Evolutionary conservation across 1,139 yeast species (phyloP).

Genomic region (Blastobotrys proliferans): DNA sequence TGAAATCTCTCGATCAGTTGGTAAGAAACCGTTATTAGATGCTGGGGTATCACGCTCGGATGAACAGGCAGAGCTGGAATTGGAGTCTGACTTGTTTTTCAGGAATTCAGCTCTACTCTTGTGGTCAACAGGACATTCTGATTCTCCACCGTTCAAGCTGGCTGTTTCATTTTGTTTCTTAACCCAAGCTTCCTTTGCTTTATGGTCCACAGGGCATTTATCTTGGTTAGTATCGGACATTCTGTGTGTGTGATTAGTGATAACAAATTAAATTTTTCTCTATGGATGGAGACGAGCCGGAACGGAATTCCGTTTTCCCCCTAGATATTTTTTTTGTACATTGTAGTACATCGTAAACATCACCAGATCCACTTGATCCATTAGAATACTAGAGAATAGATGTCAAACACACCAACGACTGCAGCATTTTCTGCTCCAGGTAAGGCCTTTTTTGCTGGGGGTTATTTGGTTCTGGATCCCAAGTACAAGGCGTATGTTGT

Average conservation of each 20-base stretch:
- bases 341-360: not conserved
- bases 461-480: constrained; percentile 84
- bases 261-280: no score
- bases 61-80: constrained; percentile 23
- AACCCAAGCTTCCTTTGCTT: constrained; percentile 27
- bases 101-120: constrained; percentile 12
- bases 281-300: no score
- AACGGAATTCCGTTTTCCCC: no score
- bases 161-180: constrained; percentile 24
- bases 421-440: constrained; percentile 83
- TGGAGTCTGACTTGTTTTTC: not conserved
- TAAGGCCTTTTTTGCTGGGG: constrained; percentile 90
- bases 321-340: not conserved
- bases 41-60: constrained; percentile 30
- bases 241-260: not conserved
- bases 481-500: constrained; percentile 72
- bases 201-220: constrained; percentile 36
- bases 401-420: not conserved
- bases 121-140: constrained; percentile 35
- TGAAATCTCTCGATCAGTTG: constrained; percentile 64
- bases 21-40: constrained; percentile 32
- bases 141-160: constrained; percentile 17
- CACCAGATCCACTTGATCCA: not conserved
- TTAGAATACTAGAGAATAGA: no score
- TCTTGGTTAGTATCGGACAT: constrained; percentile 6